phyloP scores from a whole-genome alignment of 768 basidiomycete genomes.

The Naematelia encephala region DNA sequence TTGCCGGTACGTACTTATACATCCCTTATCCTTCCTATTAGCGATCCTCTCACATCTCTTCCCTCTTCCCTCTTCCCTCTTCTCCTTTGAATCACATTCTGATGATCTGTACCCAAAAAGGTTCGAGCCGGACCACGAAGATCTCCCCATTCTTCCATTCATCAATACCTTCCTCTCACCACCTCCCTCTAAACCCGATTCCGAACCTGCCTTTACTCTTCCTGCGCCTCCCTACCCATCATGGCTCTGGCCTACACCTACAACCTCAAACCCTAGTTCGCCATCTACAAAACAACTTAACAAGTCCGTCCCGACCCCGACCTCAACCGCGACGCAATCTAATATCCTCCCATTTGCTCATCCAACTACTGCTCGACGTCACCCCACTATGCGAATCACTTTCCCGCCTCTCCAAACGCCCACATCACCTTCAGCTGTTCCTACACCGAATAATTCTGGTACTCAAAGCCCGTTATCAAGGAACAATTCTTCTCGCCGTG shows the following conservation, averaged over 20 bases:
- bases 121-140: conserved; percentile 43
- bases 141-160: conserved; percentile 36
- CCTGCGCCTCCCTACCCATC: conserved; percentile 31
- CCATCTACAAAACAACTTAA: neutral
- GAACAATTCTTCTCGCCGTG: conserved; percentile 4
- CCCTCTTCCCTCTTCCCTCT: neutral
- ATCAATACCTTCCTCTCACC: conserved; percentile 26
- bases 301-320: neutral
- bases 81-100: neutral
- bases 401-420: conserved; percentile 26
- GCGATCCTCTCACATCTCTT: neutral
- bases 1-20: conserved; percentile 19
- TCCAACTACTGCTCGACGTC: conserved; percentile 26
- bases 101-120: conserved; percentile 6
- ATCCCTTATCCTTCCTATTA: neutral
- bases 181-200: conserved; percentile 7
- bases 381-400: conserved; percentile 38
- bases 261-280: neutral
- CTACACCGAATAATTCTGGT: conserved; percentile 2
- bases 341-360: conserved; percentile 32
- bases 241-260: conserved; percentile 37
- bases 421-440: neutral
- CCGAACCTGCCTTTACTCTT: conserved; percentile 19
- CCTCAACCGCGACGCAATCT: neutral
- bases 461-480: conserved; percentile 2